Evolutionary conservation across 257 asterid species (phyloP).

Genomic region (Lavandula angustifolia): DNA sequence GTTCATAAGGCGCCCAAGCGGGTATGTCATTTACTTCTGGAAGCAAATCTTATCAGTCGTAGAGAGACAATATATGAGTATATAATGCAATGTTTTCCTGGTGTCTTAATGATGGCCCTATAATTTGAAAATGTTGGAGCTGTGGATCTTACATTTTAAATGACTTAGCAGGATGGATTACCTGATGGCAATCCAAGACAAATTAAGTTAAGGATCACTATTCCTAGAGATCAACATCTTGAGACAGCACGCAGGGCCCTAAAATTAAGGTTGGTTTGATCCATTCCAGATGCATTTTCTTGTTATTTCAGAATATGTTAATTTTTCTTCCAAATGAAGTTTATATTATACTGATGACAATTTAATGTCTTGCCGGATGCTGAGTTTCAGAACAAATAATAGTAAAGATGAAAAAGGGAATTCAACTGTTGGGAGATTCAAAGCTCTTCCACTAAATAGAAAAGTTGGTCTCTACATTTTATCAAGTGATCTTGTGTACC

Average conservation of each 20-base stretch:
- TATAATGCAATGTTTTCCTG: too few species aligned
- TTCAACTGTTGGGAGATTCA: conserved; percentile 63
- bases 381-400: conserved; percentile 57
- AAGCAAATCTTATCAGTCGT: background rate
- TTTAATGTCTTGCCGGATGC: conserved; percentile 20
- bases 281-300: conserved; percentile 4
- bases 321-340: background rate
- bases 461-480: conserved; percentile 52
- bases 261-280: conserved; percentile 53
- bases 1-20: conserved; percentile 78
- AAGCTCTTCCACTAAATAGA: conserved; percentile 88
- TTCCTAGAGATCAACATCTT: conserved; percentile 83
- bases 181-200: conserved; percentile 34
- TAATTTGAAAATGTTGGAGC: too few species aligned
- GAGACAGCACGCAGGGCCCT: conserved; percentile 83
- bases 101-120: too few species aligned
- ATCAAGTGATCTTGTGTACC: background rate
- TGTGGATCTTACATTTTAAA: background rate
- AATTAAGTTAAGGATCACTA: conserved; percentile 61
- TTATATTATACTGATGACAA: background rate
- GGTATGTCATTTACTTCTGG: conserved; percentile 45
- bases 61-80: background rate
- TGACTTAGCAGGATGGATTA: conserved; percentile 57
- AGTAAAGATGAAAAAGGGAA: conserved; percentile 49
- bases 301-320: too few species aligned